Evolutionary conservation across 176 grass and related monocot species (phyloP), one percentile per base, ranked within the genome.

Genomic region (Oryza brachyantha): DNA sequence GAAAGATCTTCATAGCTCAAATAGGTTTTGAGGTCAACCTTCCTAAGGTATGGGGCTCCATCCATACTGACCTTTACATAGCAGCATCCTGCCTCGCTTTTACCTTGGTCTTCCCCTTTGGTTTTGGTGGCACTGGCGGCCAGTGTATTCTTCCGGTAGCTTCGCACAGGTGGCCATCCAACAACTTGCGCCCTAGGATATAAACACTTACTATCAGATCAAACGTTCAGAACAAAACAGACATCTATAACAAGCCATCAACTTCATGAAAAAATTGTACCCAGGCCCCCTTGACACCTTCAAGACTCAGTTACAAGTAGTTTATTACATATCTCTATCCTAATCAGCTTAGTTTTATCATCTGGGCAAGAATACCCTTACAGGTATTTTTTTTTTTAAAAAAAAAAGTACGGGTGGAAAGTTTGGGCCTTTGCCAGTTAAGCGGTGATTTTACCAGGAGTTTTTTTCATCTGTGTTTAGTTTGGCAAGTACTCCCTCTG

Each of bases 61-160:
- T 93, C 91, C 91, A 93, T 90, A 79, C 91, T 93, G 54, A 93
- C 85, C 79, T 93, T 93, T 11, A 93, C 79, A 80, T 85, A 93
- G 62, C 85, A 81, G 75, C 88, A 90, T 9, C 65, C 91, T 7
- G 70, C 67, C 59, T 90, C 91, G 0, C 62, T 87, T 79, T 70
- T 80, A n/a, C 39, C 82, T 43, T 90, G 70, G 7, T 41, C 66
- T 58, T 88, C 85, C 8, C 40, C 79, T 61, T 86, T 93, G 16
- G 61, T 59, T 82, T 88, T 93, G 35, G 79, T 82, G 50, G 79
- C 75, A 17, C 66, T 88, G 1, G 79, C 79, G 0, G 88, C 85
- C 59, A 93, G 68, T 5, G 85, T 93, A 68, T 90, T 93, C 85
- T 86, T 93, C 13, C 85, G 76, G 81, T 90, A 93, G 66, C 72